Conservation (phyloP, 2,329 filamentous ascomycete species). For the Fusarium napiforme region DNA sequence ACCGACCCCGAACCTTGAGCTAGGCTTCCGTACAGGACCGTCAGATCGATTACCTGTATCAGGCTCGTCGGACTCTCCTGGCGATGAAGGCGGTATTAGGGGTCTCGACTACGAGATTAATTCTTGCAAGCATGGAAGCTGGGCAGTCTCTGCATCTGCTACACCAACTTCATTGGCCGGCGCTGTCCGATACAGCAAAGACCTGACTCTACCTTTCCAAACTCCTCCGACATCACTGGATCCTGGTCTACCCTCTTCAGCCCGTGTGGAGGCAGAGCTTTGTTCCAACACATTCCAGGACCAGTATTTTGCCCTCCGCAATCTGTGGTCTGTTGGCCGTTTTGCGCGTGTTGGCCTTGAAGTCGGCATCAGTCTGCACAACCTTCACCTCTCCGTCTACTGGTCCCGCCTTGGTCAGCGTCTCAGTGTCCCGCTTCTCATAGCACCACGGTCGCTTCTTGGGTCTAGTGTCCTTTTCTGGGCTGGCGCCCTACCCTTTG, state of each 20-base stretch:
- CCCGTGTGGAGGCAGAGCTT: slow-evolving; percentile 57
- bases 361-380: slow-evolving; percentile 54
- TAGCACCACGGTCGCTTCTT: slow-evolving; percentile 47
- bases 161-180: slow-evolving; percentile 45
- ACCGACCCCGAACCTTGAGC: slow-evolving; percentile 53
- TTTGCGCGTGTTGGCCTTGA: slow-evolving; percentile 59
- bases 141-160: slow-evolving; percentile 54
- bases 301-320: slow-evolving; percentile 56
- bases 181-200: slow-evolving; percentile 49
- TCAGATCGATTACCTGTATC: slow-evolving; percentile 16
- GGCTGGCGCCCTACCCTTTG: slow-evolving; percentile 53
- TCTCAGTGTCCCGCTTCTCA: slow-evolving; percentile 56
- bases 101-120: slow-evolving; percentile 49
- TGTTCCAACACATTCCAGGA: slow-evolving; percentile 51
- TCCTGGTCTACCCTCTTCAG: slow-evolving; percentile 23
- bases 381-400: slow-evolving; percentile 58
- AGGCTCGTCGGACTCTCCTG: slow-evolving; percentile 25
- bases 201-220: slow-evolving; percentile 48
- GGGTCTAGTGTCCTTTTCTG: slow-evolving; percentile 51
- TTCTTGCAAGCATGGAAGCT: slow-evolving; percentile 49
- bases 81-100: slow-evolving; percentile 50
- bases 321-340: slow-evolving; percentile 54
- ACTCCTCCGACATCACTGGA: slow-evolving; percentile 21
- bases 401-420: slow-evolving; percentile 59
- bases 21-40: slow-evolving; percentile 52